phyloP scores from a whole-genome alignment of 768 basidiomycete species.

The Nidularia pulvinata region DNA sequence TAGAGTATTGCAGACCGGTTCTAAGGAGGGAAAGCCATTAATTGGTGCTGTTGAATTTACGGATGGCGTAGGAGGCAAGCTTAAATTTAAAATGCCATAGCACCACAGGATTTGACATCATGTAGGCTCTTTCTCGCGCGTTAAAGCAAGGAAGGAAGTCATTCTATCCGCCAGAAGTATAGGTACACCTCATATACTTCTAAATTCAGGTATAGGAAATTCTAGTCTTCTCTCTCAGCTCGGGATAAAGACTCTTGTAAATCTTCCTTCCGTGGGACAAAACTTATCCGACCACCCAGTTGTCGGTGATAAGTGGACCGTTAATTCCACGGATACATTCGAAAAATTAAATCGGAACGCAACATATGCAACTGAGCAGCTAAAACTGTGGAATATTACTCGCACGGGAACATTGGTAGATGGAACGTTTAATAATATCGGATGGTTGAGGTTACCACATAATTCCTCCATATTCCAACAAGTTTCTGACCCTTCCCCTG shows the following conservation, averaged over 20 bases:
- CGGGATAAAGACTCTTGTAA: constrained; percentile 12
- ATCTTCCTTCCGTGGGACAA: constrained; percentile 23
- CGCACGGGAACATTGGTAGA: neutral
- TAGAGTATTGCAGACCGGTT: constrained; percentile 16
- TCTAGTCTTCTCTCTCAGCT: constrained; percentile 4
- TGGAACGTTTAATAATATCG: neutral
- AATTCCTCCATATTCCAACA: constrained; percentile 6
- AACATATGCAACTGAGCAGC: neutral
- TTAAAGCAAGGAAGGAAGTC: constrained; percentile 22
- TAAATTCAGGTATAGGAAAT: constrained; percentile 25
- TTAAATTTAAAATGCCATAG: neutral
- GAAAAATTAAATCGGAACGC: constrained; percentile 4
- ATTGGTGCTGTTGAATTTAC: constrained; percentile 18
- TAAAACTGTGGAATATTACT: neutral
- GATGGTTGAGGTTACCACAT: constrained; percentile 2
- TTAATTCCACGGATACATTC: constrained; percentile 12
- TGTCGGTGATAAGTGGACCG: constrained; percentile 8
- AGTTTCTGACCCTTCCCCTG: constrained; percentile 8
- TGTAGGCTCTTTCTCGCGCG: neutral
- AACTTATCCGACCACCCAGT: constrained; percentile 23
- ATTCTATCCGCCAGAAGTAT: constrained; percentile 26
- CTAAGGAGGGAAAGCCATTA: constrained; percentile 8
- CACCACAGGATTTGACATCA: neutral
- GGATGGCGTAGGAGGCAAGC: constrained; percentile 1
- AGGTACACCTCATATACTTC: constrained; percentile 21